Conservation (phyloP, 225 moss, liverwort and hornwort genomes). For the Sphagnum tenellum region DNA sequence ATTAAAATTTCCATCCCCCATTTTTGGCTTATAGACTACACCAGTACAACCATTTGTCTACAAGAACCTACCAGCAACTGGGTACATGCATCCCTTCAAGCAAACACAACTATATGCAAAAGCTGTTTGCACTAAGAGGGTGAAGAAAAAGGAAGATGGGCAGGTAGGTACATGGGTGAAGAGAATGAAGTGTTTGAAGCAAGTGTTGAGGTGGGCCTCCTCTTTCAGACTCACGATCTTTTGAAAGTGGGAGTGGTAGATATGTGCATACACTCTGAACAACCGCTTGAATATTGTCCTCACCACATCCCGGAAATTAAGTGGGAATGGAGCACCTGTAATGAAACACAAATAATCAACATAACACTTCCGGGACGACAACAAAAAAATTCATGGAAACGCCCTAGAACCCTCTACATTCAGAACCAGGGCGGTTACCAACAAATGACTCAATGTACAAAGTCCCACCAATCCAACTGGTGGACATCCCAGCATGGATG, state of each 20-base stretch:
- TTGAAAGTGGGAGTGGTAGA: slow-evolving; percentile 98
- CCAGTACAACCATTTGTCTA: neutral
- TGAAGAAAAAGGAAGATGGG: neutral
- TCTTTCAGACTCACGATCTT: slow-evolving; percentile 96
- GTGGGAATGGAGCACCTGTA: slow-evolving; percentile 84
- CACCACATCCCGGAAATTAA: slow-evolving; percentile 92
- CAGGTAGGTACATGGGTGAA: slow-evolving; percentile 63
- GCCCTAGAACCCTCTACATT: no score
- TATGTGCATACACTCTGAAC: slow-evolving; percentile 96
- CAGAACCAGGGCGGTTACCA: neutral
- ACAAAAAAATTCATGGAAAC: no score
- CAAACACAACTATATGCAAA: no score
- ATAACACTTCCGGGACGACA: no score
- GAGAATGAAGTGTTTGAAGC: slow-evolving; percentile 99
- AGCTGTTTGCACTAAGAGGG: no score
- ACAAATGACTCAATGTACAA: neutral
- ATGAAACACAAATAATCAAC: slow-evolving; percentile 1
- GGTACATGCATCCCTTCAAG: neutral
- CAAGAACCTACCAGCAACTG: neutral
- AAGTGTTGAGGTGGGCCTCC: slow-evolving; percentile 98
- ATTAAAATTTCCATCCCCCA: no score
- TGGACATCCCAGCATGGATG: no score
- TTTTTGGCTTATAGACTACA: neutral
- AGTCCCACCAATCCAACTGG: neutral
- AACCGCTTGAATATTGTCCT: slow-evolving; percentile 96